These are phyloP conservation scores for Aspergillus neoniger DNA, from an alignment of 2,329 filamentous ascomycete genomes.

Conservation along the genomic window DNA sequence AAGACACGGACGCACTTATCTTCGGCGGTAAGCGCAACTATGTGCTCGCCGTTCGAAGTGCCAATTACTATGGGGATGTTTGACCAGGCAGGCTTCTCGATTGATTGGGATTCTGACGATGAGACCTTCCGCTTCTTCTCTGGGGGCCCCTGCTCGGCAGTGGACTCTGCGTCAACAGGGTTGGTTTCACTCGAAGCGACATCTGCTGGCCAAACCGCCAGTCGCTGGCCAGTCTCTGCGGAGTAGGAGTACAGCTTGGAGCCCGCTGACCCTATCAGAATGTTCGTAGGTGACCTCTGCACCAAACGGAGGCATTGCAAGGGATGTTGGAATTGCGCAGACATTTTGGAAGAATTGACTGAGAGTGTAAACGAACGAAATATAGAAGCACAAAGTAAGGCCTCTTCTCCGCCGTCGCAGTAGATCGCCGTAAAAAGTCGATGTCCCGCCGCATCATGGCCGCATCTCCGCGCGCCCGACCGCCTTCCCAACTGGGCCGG, in stretches of 20 bases:
- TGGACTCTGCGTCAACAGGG: conserved; percentile 24
- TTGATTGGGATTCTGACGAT: conserved; percentile 24
- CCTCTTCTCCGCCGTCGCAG: background rate
- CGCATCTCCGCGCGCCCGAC: background rate
- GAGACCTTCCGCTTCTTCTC: conserved; percentile 49
- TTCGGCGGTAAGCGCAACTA: conserved; percentile 80
- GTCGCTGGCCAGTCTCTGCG: conserved; percentile 57
- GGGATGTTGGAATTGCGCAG: conserved; percentile 48
- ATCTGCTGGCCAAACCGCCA: conserved; percentile 61
- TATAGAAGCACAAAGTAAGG: background rate
- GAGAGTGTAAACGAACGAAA: background rate
- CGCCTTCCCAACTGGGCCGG: background rate
- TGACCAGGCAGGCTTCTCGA: conserved; percentile 43
- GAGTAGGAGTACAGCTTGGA: conserved; percentile 69
- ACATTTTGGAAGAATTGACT: conserved; percentile 29
- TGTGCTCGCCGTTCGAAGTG: conserved; percentile 65
- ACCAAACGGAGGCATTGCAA: conserved; percentile 63
- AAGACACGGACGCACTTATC: conserved; percentile 91
- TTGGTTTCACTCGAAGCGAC: conserved; percentile 32
- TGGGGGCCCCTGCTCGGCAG: conserved; percentile 40
- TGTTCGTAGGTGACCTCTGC: conserved; percentile 24
- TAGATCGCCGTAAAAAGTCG: background rate
- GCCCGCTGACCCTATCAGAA: conserved; percentile 74
- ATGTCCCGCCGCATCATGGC: background rate
- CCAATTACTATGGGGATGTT: conserved; percentile 69